Evolutionary conservation across 2,329 filamentous ascomycete species (phyloP), one percentile per base, ranked within the genome.

Genomic region (Botryotinia globosa): DNA sequence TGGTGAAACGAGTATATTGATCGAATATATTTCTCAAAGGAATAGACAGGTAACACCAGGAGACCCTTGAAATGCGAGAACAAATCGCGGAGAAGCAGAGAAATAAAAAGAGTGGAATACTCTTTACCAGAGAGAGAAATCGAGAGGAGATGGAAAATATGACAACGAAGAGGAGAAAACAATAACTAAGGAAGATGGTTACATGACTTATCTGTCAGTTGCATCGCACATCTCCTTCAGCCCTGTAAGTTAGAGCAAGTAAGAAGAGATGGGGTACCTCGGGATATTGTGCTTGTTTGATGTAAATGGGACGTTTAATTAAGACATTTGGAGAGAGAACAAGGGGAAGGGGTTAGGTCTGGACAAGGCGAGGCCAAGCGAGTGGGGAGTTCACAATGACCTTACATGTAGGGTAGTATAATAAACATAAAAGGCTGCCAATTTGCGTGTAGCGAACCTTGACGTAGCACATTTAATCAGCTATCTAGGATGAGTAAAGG

Each of bases 231-330:
- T 16, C 34, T 39, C 48, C 12, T 42, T 70, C 68, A 70, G 68
- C 68, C 68, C 74, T 76, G 76, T 69, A 73, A 65, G 63, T 68
- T 48, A 69, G 12, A 62, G 67, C 67, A 58, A 54, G 62, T 61
- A 69, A 34, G 25, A 66, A 56, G 51, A 51, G 25, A 48, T 58
- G 32, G 34, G 56, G 42, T 34, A 45, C 37, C 29, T 72, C 39
- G 56, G 65, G 71, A 72, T 39, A 71, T 64, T 71, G 32, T 51
- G 8, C 48, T 69, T 78, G 85, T 88, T 87, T 87, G 86, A 87
- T 83, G 82, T 85, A 85, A 81, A 86, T 85, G 83, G 83, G 82
- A 84, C 74, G 71, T 70, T 71, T 62, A 70, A 71, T 71, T 65
- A 56, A 14, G 44, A 71, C 20, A 59, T 67, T 39, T 66, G 25